phyloP scores from a whole-genome alignment of 1,284 basidiomycete genomes.

The Pseudozyma tsukubaensis region DNA sequence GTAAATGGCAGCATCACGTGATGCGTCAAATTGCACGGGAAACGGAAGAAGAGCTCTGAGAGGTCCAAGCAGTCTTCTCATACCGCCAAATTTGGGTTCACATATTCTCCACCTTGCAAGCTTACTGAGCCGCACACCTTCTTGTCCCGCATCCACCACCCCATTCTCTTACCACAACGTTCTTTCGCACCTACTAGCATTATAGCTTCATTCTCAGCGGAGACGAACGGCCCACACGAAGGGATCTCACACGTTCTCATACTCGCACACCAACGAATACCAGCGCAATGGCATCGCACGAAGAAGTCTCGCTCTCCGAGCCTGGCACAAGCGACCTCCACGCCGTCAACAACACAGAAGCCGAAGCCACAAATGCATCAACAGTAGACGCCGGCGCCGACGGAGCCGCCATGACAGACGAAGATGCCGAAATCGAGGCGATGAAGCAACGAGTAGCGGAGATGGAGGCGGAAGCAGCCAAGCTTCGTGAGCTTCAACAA shows the following conservation, averaged over 20 bases:
- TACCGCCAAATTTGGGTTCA: slow-evolving; percentile 1
- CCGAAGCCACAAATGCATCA: slow-evolving; percentile 3
- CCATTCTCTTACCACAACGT: slow-evolving; percentile 2
- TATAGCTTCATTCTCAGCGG: too few species aligned
- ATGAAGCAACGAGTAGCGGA: slow-evolving; percentile 85
- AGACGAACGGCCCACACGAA: not conserved
- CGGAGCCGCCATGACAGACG: slow-evolving; percentile 44
- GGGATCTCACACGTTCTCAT: not conserved
- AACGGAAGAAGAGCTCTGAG: slow-evolving; percentile 19
- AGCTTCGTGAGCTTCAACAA: slow-evolving; percentile 88
- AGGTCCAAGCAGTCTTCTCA: not conserved
- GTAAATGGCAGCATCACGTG: slow-evolving; percentile 29
- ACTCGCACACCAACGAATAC: not conserved
- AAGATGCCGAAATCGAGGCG: slow-evolving; percentile 71
- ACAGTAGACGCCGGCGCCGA: slow-evolving; percentile 17
- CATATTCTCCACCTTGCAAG: slow-evolving; percentile 23
- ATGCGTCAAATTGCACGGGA: slow-evolving; percentile 24
- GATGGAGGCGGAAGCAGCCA: slow-evolving; percentile 90
- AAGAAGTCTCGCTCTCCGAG: slow-evolving; percentile 50
- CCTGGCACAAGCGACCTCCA: slow-evolving; percentile 35
- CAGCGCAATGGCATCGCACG: slow-evolving; percentile 37
- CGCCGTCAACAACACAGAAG: slow-evolving; percentile 9
- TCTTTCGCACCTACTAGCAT: not conserved
- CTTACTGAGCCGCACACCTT: slow-evolving; percentile 6
- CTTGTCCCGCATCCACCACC: slow-evolving; percentile 5